Conservation (phyloP, 345 rosid genomes). For the Sonneratia caseolaris region DNA sequence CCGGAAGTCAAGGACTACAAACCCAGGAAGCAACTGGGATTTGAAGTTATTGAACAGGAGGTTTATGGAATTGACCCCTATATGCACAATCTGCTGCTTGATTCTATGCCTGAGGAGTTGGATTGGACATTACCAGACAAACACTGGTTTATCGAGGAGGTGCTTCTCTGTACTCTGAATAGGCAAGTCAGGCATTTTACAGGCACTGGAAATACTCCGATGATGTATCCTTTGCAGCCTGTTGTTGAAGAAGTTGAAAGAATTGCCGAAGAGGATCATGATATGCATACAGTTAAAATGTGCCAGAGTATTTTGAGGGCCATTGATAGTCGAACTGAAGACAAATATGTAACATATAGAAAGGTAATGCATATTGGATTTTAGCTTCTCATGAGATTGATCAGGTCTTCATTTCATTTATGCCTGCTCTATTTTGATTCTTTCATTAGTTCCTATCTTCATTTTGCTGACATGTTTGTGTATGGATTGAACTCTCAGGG, state of each 20-base stretch:
- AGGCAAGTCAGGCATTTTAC: conserved; percentile 78
- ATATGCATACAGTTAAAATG: conserved; percentile 49
- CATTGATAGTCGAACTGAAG: conserved; percentile 77
- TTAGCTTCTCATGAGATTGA: conserved; percentile 5
- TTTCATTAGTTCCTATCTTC: neutral
- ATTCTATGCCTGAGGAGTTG: conserved; percentile 92
- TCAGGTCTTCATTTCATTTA: neutral
- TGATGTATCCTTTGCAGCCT: conserved; percentile 71
- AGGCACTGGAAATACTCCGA: conserved; percentile 87
- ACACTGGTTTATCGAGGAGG: conserved; percentile 82
- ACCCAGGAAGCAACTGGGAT: conserved; percentile 85
- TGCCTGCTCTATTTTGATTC: neutral
- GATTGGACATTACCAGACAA: conserved; percentile 70
- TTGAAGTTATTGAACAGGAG: conserved; percentile 93
- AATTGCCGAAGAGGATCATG: conserved; percentile 57
- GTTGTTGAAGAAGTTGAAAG: conserved; percentile 76
- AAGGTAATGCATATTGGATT: conserved; percentile 42
- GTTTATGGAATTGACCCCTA: conserved; percentile 99
- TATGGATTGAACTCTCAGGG: conserved; percentile 42
- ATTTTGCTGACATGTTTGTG: conserved; percentile 14
- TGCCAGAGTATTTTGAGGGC: conserved; percentile 82
- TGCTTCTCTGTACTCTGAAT: conserved; percentile 71
- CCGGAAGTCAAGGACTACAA: conserved; percentile 97
- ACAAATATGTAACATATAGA: conserved; percentile 90
- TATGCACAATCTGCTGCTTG: conserved; percentile 93